A percentile compares a stretch with the other conserved stretches of the same genome.
phyloP scores from a whole-genome alignment of 768 basidiomycete genomes.

The Trametes cinnabarina region DNA sequence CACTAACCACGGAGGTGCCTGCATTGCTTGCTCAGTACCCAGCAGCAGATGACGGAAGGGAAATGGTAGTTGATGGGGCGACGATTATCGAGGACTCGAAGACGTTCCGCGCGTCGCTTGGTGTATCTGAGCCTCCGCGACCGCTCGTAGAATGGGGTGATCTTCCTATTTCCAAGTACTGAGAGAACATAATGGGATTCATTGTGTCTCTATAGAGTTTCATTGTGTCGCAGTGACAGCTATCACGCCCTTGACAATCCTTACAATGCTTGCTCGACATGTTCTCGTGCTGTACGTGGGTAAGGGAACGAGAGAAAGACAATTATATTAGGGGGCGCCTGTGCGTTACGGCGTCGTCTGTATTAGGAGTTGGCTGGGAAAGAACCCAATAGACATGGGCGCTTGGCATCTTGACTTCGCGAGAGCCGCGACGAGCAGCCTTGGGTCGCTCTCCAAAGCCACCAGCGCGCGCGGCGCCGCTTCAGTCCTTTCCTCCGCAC shows the following conservation, averaged over 20 bases:
- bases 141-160: conserved; percentile 77
- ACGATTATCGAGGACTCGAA: conserved; percentile 64
- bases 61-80: conserved; percentile 42
- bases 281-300: too few relatives aligned
- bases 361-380: conserved; percentile 7
- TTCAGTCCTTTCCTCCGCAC: background rate
- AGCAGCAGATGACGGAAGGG: conserved; percentile 49
- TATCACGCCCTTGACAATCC: background rate
- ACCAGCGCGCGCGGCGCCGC: conserved; percentile 5
- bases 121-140: conserved; percentile 53
- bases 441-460: conserved; percentile 3
- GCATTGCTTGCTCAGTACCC: conserved; percentile 56
- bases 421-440: background rate
- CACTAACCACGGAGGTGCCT: conserved; percentile 55
- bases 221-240: background rate
- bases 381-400: conserved; percentile 2
- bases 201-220: background rate
- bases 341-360: background rate
- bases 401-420: background rate
- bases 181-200: conserved; percentile 19
- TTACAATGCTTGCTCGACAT: too few relatives aligned
- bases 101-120: conserved; percentile 61
- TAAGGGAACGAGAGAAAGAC: background rate
- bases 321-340: background rate
- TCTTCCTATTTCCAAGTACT: conserved; percentile 59